These are phyloP conservation scores for Streptanthus diversifolius DNA, from an alignment of 345 rosid genomes.

Conservation along the genomic window DNA sequence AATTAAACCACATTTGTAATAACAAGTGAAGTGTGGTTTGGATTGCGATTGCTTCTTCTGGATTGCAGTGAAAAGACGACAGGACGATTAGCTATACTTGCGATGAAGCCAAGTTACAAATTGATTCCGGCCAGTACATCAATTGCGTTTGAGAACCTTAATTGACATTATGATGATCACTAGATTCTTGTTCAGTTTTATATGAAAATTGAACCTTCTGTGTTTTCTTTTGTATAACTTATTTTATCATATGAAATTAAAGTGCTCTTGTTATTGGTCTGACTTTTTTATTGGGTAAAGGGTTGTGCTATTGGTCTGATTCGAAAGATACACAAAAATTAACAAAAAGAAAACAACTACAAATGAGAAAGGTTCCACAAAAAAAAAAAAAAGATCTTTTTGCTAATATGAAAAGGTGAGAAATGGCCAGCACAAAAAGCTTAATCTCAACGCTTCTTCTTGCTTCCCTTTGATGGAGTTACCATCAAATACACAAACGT, in stretches of 20 bases:
- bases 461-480: conserved; percentile 62
- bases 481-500: conserved; percentile 56
- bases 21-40: not conserved
- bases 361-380: not conserved
- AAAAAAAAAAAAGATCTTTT: not conserved
- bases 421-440: not conserved
- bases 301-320: not conserved
- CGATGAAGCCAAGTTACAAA: not conserved
- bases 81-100: not conserved
- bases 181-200: not conserved
- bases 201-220: not conserved
- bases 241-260: not conserved
- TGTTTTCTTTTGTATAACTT: not conserved
- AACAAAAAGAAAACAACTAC: conserved; percentile 8
- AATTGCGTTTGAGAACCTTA: not conserved
- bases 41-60: not conserved
- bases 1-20: too few relatives aligned
- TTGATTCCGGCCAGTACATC: not conserved
- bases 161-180: not conserved
- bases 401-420: not conserved
- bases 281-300: not conserved
- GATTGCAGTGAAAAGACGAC: not conserved
- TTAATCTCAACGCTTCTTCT: conserved; percentile 63
- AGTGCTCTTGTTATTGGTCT: not conserved
- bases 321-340: not conserved